These are phyloP conservation scores for Pugionium dolabratum DNA, from an alignment of 345 rosid species.

Conservation along the genomic window DNA sequence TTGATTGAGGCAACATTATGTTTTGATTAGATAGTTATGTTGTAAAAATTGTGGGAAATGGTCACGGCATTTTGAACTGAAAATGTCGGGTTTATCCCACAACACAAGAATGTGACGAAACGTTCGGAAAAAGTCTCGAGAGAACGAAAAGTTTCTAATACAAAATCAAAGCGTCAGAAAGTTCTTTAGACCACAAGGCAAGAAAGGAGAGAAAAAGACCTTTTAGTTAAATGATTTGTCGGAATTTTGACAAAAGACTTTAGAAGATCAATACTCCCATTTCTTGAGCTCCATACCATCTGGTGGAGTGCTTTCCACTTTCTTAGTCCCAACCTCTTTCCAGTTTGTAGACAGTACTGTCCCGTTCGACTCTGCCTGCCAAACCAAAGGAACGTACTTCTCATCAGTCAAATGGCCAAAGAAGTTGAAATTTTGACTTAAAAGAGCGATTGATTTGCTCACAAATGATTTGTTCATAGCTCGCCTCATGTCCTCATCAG, in stretches of 20 bases:
- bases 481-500: constrained; percentile 70
- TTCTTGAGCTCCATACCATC: constrained; percentile 83
- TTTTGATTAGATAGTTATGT: constrained; percentile 12
- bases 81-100: not conserved
- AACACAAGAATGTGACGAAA: constrained; percentile 2
- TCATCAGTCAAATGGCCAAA: constrained; percentile 4
- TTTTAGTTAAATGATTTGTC: not conserved
- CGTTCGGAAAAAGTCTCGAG: not conserved
- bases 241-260: constrained; percentile 14
- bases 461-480: constrained; percentile 87
- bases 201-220: constrained; percentile 9
- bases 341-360: constrained; percentile 82
- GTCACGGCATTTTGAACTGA: constrained; percentile 4
- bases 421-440: too few species aligned
- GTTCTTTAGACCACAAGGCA: constrained; percentile 10
- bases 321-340: constrained; percentile 79
- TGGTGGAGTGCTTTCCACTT: constrained; percentile 76
- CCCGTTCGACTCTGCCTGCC: constrained; percentile 73
- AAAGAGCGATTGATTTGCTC: constrained; percentile 32
- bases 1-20: not conserved
- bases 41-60: not conserved
- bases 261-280: constrained; percentile 54
- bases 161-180: not conserved
- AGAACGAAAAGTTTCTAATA: not conserved
- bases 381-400: not conserved